Base-by-base conservation (phyloP, 2,329 filamentous ascomycete species). In the Aspergillus fumigatus region DNA sequence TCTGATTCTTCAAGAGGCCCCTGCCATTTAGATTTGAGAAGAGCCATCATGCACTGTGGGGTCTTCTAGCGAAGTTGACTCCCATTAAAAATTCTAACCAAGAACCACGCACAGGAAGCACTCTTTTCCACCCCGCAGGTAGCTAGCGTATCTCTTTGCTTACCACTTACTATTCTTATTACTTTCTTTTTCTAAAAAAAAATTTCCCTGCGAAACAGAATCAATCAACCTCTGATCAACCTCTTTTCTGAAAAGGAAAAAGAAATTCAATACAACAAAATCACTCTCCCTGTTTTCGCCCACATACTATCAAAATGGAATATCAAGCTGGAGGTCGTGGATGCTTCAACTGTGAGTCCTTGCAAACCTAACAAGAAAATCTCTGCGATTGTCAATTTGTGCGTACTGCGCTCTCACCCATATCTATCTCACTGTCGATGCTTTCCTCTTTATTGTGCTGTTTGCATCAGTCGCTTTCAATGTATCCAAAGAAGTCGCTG, bases 341-440 rank as follows among this genome's bases (percentile, higher is more conserved):
- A 66, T 84, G 82, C 75, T 84, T 82, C 73, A 84, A 83, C 73
- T 84, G 82, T 83, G 69, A 75, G 80, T 80, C 63, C 55, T 59
- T 45, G 19, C 43, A 25, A 26, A 23, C 26, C 25, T 26, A 14
- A 26, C 43, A 47, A 21, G 11, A 23, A 23, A 52, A 41, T 50
- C 52, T 51, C 51, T 55, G 32, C 53, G 38, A 52, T 27, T 29
- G 49, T 48, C 29, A 58, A 50, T 43, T 43, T 43, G 32, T 48
- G 25, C 45, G 50, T 43, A 48, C 53, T 23, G 21, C 27, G 47
- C 21, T 21, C 45, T 57, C 53, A 43, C 27, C 49, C 29, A 53
- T 43, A 19, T 50, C 10, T 26, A 25, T 23, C 11, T 35, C 49
- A 9, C 29, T 27, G 26, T 21, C 23, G 21, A 41, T 41, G 11